Percentiles rank a stretch among this genome's conserved stretches.
Conservation (phyloP, 106 monocot species). For the Allium cepa region DNA sequence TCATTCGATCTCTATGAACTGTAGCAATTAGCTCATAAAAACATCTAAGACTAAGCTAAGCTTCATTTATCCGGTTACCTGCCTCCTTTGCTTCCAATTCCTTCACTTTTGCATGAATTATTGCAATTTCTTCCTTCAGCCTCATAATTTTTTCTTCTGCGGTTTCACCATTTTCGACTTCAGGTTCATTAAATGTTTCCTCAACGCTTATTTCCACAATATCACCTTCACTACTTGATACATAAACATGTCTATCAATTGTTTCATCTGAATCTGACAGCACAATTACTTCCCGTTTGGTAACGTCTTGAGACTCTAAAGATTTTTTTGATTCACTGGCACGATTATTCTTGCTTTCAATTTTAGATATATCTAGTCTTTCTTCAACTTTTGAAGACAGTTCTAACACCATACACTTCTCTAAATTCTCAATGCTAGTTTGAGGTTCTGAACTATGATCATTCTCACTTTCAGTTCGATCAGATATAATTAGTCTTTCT, state of each 20-base stretch:
- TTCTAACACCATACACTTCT: no score
- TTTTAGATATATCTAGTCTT: no score
- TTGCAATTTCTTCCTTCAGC: slow-evolving; percentile 10
- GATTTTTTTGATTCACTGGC: neutral
- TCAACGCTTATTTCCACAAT: no score
- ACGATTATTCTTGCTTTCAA: no score
- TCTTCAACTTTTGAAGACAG: no score
- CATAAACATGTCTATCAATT: neutral
- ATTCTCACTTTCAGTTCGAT: no score
- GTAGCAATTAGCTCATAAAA: neutral
- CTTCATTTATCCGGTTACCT: no score
- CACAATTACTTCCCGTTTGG: neutral
- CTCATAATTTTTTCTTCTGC: neutral
- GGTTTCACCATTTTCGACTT: neutral
- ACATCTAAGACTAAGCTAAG: neutral
- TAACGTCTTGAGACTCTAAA: slow-evolving; percentile 5
- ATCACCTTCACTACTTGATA: neutral
- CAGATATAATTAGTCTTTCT: no score
- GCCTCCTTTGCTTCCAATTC: neutral
- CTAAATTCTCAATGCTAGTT: no score
- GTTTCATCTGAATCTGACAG: neutral
- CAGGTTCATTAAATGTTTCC: neutral
- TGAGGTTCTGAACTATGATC: no score
- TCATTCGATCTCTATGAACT: neutral
- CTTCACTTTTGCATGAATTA: slow-evolving; percentile 10